Conservation (phyloP, 192 early-diverging fungal genomes). For the Backusella luteola region DNA sequence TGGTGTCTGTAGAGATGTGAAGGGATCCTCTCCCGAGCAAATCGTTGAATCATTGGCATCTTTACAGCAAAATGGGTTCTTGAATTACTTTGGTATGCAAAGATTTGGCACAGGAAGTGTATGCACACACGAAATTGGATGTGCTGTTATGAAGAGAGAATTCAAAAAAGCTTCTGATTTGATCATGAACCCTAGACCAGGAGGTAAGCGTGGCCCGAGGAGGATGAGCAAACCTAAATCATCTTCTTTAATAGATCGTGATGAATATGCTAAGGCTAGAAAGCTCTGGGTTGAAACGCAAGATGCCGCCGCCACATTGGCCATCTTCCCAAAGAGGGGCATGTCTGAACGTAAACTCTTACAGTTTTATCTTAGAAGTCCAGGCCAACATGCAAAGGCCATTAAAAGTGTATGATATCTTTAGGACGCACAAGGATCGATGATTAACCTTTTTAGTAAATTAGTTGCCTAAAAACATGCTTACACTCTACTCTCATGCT, state of each 20-base stretch:
- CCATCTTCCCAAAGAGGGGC: conserved; percentile 62
- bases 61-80: conserved; percentile 75
- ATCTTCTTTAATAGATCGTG: conserved; percentile 50
- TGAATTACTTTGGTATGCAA: conserved; percentile 99
- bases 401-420: conserved; percentile 49
- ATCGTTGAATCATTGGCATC: conserved; percentile 61
- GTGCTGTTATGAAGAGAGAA: conserved; percentile 66
- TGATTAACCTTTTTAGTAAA: neutral
- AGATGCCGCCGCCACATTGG: conserved; percentile 61
- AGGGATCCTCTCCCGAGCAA: conserved; percentile 45
- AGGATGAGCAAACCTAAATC: neutral
- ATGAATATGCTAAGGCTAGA: conserved; percentile 63
- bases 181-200: conserved; percentile 79
- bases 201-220: conserved; percentile 40
- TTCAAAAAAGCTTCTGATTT: conserved; percentile 76
- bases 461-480: conserved; percentile 80
- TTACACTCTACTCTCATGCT: conserved; percentile 92
- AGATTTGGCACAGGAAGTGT: conserved; percentile 89
- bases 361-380: conserved; percentile 7
- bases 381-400: conserved; percentile 56
- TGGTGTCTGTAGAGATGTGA: conserved; percentile 39
- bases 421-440: neutral
- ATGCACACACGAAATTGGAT: conserved; percentile 79
- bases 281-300: conserved; percentile 60
- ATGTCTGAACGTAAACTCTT: conserved; percentile 61